Conservation (phyloP, 1,284 basidiomycete genomes). For the Schizophyllum commune region DNA sequence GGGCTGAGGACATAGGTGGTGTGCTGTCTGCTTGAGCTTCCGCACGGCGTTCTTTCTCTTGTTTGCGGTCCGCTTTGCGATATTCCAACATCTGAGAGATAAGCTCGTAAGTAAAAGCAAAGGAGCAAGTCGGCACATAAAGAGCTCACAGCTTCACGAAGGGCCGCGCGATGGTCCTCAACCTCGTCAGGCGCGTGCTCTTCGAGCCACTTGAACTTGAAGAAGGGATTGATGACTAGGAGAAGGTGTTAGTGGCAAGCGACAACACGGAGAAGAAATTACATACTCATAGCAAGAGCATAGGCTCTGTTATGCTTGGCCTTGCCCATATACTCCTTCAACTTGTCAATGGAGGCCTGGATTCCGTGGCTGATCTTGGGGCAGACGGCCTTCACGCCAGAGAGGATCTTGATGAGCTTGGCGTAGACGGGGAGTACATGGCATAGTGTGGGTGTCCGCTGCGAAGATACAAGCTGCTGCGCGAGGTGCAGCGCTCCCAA, state of each 20-base stretch:
- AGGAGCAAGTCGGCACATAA: neutral
- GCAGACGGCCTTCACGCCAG: neutral
- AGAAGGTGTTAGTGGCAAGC: neutral
- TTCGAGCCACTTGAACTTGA: slow-evolving; percentile 17
- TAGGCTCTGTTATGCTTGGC: slow-evolving; percentile 21
- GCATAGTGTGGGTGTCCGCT: slow-evolving; percentile 8
- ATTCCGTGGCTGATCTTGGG: slow-evolving; percentile 12
- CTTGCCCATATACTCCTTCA: slow-evolving; percentile 22
- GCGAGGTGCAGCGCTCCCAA: slow-evolving; percentile 4
- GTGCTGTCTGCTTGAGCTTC: too few species aligned
- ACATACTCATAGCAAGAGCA: slow-evolving; percentile 26
- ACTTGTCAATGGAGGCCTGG: slow-evolving; percentile 17
- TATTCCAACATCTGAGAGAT: slow-evolving; percentile 9
- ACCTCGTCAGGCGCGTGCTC: slow-evolving; percentile 10
- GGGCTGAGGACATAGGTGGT: too few species aligned
- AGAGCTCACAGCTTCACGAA: slow-evolving; percentile 10
- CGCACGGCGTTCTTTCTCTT: too few species aligned
- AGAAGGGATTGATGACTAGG: slow-evolving; percentile 18
- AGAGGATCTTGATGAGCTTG: slow-evolving; percentile 3
- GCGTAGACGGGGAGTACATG: slow-evolving; percentile 7
- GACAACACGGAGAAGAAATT: neutral
- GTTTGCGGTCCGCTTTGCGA: slow-evolving; percentile 3
- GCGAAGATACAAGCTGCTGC: slow-evolving; percentile 8
- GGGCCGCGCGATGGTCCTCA: slow-evolving; percentile 1
- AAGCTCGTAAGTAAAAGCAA: neutral